Base-by-base conservation (phyloP, 148 eudicot species). In the Vaccinium corymbosum region DNA sequence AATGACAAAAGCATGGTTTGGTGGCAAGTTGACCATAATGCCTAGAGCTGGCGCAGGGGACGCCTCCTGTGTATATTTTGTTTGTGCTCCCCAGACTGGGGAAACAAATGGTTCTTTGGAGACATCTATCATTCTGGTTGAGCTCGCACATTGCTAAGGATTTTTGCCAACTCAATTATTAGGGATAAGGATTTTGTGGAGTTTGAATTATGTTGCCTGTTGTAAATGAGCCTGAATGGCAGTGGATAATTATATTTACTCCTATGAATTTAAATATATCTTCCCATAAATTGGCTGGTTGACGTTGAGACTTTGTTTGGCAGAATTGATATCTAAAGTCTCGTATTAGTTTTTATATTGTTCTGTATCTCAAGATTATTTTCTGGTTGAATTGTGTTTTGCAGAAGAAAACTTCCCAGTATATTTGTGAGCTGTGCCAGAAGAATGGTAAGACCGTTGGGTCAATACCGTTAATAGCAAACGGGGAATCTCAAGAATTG, bases 361-460 rank as follows among this genome's bases (percentile, higher is more conserved):
- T 27, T 82, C 51, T 35, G 38, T 11, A 27, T 74, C 78, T 50
- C 86, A 19, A 27, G 11, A 19, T 57, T 49, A 7, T 53, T 78
- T 5, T 73, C 61, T 17, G 27, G 53, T 79, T 42, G 50, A 29
- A 66, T 50, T 59, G 57, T 88, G 35, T 82, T 70, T 35, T 83
- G 78, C 91, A 96, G 98, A 89, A 87, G 77, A 89, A 90, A 62
- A 86, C 42, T 80, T 82, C 76, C 76, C 82, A 84, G 55, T 94
- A 90, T 85, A 90, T 89, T n/a, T 96, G 99, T 80, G 99, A 96
- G 85, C 87, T 96, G 82, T 96, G 99, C 87, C 89, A 89, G 75
- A 94, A 89, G 83, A 83, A 90, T 86, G 91, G 92, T 79, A 94
- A 94, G 88, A 86, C 55, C 52, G 81, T 85, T n/a, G 85, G 70